Evolutionary conservation across 306 rosid genomes (phyloP).

Genomic region (Benincasa hispida): DNA sequence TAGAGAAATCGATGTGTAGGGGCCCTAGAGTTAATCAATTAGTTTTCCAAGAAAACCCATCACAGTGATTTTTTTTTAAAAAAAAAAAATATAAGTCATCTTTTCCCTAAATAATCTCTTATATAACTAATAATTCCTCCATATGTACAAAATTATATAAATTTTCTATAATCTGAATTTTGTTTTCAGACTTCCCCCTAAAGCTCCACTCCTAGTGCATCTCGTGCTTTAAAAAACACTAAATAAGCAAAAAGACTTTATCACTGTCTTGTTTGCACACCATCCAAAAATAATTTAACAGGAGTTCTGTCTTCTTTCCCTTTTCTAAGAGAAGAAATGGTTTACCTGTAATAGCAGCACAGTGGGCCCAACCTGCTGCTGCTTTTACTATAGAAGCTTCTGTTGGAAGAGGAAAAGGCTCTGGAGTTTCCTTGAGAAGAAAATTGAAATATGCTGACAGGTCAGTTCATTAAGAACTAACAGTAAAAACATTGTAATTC

Average conservation of each 20-base stretch:
- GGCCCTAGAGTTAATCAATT: background rate
- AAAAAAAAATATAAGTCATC: background rate
- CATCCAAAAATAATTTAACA: background rate
- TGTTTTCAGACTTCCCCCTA: background rate
- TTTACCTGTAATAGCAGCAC: constrained; percentile 75
- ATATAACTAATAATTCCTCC: background rate
- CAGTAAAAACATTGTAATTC: background rate
- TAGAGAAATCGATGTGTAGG: background rate
- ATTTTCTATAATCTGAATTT: background rate
- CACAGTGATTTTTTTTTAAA: background rate
- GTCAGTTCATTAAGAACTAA: constrained; percentile 10
- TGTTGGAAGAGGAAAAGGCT: constrained; percentile 79
- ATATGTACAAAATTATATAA: background rate
- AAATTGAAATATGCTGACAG: constrained; percentile 14
- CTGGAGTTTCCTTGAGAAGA: constrained; percentile 71
- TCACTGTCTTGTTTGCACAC: background rate
- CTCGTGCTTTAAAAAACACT: background rate
- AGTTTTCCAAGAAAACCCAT: background rate
- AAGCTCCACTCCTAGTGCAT: background rate
- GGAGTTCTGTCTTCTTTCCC: background rate
- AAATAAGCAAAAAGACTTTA: background rate
- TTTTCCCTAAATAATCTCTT: background rate
- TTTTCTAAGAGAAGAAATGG: constrained; percentile 11
- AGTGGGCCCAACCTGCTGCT: constrained; percentile 96
- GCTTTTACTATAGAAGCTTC: constrained; percentile 57